These are phyloP conservation scores for Pleurozium schreberi DNA, from an alignment of 225 moss, liverwort and hornwort genomes.

Conservation along the genomic window DNA sequence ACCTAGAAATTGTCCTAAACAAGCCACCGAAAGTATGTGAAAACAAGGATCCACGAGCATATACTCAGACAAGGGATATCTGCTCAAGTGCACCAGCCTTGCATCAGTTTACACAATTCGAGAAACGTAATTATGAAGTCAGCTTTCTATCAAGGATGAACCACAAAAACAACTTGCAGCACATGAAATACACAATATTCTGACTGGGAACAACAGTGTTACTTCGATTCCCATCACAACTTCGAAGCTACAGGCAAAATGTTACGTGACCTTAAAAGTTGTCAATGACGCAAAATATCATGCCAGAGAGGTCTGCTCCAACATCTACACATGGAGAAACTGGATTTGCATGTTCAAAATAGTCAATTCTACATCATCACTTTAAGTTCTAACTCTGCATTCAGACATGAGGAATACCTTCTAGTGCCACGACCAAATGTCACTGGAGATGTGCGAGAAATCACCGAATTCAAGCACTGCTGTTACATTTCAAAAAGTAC, in stretches of 20 bases:
- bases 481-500: slow-evolving; percentile 18
- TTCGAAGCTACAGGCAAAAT: neutral
- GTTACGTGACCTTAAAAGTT: neutral
- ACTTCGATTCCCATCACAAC: neutral
- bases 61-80: neutral
- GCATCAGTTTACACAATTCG: no score
- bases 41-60: neutral
- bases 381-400: neutral
- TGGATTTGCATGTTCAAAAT: neutral
- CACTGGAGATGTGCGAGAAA: neutral
- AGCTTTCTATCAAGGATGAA: no score
- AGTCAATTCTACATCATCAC: neutral
- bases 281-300: neutral
- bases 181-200: no score
- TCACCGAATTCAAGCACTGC: neutral
- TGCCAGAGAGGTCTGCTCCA: neutral
- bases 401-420: neutral
- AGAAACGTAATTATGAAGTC: no score
- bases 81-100: no score
- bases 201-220: neutral
- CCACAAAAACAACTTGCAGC: no score
- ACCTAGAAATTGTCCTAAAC: neutral
- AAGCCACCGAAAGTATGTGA: neutral
- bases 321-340: neutral
- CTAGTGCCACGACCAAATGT: neutral